These are phyloP conservation scores for Tricholoma sp. DNA, from an alignment of 768 basidiomycete species.

Conservation along the genomic window DNA sequence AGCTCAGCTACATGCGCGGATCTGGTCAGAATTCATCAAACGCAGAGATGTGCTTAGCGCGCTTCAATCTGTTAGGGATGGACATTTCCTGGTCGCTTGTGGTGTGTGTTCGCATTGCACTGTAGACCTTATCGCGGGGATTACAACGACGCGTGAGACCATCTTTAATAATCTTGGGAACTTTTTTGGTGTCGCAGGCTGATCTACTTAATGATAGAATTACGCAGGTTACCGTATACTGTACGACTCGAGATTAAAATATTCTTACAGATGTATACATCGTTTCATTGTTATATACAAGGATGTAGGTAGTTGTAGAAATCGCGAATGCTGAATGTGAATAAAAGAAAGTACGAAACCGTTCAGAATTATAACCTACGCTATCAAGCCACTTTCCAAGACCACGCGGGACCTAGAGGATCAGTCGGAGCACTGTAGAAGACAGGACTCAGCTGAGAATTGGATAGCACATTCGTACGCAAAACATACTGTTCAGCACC, in stretches of 20 bases:
- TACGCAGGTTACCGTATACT: too few species aligned
- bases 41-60: background rate
- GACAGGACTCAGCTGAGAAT: background rate
- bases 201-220: background rate
- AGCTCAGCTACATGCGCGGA: background rate
- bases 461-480: background rate
- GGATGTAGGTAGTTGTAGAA: too few species aligned
- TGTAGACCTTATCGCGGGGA: background rate
- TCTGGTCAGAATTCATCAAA: background rate
- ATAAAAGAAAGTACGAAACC: too few species aligned
- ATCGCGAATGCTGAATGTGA: background rate
- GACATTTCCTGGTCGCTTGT: background rate
- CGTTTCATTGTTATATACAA: too few species aligned
- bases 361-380: background rate
- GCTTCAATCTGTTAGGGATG: background rate
- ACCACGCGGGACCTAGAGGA: constrained; percentile 16
- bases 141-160: background rate
- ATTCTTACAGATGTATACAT: too few species aligned
- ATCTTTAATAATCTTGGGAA: background rate
- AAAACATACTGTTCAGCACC: constrained; percentile 40
- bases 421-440: constrained; percentile 10
- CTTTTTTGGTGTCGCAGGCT: background rate
- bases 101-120: background rate
- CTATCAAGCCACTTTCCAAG: constrained; percentile 12
- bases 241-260: too few species aligned